A percentile compares a stretch with the other conserved stretches of the same genome.
Conservation (phyloP, 805 yeast genomes). For the Schizosaccharomyces pombe region DNA sequence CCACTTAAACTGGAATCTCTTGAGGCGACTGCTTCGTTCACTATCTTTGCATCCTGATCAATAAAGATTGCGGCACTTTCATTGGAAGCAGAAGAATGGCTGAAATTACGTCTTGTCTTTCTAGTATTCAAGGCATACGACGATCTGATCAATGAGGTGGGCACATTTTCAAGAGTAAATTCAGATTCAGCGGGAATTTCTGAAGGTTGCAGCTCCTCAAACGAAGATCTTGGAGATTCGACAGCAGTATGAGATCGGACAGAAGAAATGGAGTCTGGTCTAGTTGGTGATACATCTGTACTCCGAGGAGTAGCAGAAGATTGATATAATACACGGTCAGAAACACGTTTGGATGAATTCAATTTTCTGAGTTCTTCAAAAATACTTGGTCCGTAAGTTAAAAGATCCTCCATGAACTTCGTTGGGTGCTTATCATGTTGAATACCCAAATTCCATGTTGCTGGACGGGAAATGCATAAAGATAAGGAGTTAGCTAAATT, state of each 20-base stretch:
- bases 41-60: no score
- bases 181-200: not conserved
- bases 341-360: not conserved
- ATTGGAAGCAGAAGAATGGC: not conserved
- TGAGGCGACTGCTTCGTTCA: no score
- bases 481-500: not conserved
- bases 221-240: not conserved
- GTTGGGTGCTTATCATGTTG: conserved; percentile 1
- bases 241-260: not conserved
- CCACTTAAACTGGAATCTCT: no score
- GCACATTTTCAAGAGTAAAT: not conserved
- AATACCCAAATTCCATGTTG: not conserved
- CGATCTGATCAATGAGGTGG: not conserved
- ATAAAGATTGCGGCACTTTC: not conserved
- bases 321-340: not conserved
- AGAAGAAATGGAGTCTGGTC: not conserved
- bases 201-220: not conserved
- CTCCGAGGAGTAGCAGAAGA: not conserved
- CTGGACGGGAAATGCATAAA: not conserved
- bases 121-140: not conserved
- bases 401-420: not conserved
- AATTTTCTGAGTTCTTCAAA: not conserved
- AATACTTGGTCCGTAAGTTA: not conserved
- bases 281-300: not conserved
- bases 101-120: not conserved